Conservation (phyloP, 331 rosid species). For the Malus hybrid region DNA sequence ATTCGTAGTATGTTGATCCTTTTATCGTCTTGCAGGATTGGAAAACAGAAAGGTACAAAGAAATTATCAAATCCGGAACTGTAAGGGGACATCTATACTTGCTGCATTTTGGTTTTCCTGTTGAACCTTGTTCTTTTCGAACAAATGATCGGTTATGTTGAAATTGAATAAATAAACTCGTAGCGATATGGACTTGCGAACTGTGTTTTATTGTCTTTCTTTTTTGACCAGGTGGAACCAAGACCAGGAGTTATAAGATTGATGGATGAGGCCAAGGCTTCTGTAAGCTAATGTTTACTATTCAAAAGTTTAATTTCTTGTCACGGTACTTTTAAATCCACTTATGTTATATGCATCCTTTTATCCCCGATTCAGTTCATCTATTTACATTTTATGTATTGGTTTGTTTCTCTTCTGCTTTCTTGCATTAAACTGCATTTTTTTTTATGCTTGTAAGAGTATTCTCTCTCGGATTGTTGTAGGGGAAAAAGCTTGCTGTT, state of each 20-base stretch:
- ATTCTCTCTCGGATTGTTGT: slow-evolving; percentile 11
- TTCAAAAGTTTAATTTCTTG: slow-evolving; percentile 6
- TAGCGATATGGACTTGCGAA: neutral
- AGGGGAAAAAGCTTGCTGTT: slow-evolving; percentile 87
- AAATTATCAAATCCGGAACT: slow-evolving; percentile 89
- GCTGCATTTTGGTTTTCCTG: slow-evolving; percentile 7
- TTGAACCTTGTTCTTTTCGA: neutral
- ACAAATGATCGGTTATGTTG: neutral
- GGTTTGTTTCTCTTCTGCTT: neutral
- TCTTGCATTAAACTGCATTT: neutral
- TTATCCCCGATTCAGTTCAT: slow-evolving; percentile 3
- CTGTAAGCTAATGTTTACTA: slow-evolving; percentile 49
- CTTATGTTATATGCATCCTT: neutral
- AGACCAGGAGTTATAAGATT: slow-evolving; percentile 92
- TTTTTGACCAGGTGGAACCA: slow-evolving; percentile 65
- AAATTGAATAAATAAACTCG: neutral
- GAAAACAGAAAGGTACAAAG: slow-evolving; percentile 96
- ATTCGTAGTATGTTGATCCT: slow-evolving; percentile 12
- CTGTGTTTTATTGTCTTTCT: neutral
- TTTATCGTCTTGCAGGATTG: slow-evolving; percentile 63
- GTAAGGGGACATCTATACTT: slow-evolving; percentile 40
- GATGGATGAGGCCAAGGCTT: slow-evolving; percentile 88
- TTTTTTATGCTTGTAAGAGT: neutral
- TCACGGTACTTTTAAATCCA: neutral
- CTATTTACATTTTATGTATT: slow-evolving; percentile 4